Evolutionary conservation across 2,329 filamentous ascomycete genomes (phyloP), one percentile per base, ranked within the genome.

Genomic region (Talaromyces rugulosus): DNA sequence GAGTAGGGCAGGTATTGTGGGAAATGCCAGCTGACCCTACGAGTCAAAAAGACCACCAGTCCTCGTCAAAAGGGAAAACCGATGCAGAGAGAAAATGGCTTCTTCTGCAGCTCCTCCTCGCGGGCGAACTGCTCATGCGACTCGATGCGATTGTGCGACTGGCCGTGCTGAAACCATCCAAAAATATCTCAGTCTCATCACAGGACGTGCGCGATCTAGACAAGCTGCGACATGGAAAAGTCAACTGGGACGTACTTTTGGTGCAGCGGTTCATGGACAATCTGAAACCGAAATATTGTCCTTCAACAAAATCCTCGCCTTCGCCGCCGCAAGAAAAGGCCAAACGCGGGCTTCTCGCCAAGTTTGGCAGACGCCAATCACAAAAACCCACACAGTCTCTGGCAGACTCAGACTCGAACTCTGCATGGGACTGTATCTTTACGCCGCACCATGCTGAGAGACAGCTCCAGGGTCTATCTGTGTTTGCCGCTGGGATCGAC

Each of bases 181-280:
- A 73, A 7, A 72, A 75, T n/a, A 69, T 80, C 28, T 68, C 71
- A 36, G 70, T 83, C 50, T 79, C 76, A 1, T 67, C 71, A 1
- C 70, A 76, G 28, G 80, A 83, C 56, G 72, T 82, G 14, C 69
- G 75, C 23, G 73, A 77, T 6, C 81, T 83, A 58, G 75, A 80
- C 54, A 74, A 74, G 27, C 68, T 81, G 51, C 78, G 80, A 60
- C 80, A 77, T n/a, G 72, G 75, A 5, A 85, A 86, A 66, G 74
- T 82, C 4, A 79, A 84, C 58, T 86, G 83, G 83, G 83, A 85
- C 69, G 70, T 86, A 28, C 75, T 86, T 2, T 74, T 83, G 18
- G 81, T 81, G 6, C 77, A 81, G 27, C 76, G 81, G 2, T 84
- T 85, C 57, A 70, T 85, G 34, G 79, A 83, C 51, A 83, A 80